A percentile compares a stretch with the other conserved stretches of the same genome.
phyloP scores from a whole-genome alignment of 2,329 filamentous ascomycete species.

The Cryphonectria radicalis region DNA sequence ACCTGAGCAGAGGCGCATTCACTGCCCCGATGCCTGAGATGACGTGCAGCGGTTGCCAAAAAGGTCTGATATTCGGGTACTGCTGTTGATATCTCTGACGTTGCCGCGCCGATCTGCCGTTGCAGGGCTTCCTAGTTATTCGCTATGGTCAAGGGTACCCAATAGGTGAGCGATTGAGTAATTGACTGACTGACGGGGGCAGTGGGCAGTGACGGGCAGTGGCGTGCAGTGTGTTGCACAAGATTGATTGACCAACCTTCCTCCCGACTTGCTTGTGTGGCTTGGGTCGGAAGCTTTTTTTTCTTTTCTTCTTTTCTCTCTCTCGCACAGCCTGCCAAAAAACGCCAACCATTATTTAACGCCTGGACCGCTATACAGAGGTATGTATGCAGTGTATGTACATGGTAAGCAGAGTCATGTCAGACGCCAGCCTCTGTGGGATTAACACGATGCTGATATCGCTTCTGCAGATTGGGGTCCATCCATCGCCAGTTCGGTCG shows the following conservation, averaged over 20 bases:
- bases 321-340: background rate
- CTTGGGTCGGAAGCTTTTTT: background rate
- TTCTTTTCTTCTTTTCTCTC: too few relatives aligned
- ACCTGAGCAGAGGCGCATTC: background rate
- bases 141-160: background rate
- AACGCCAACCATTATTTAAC: background rate
- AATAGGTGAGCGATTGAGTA: background rate
- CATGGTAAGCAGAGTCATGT: background rate
- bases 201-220: background rate
- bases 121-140: conserved; percentile 2
- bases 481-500: background rate
- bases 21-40: conserved; percentile 4
- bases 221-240: background rate
- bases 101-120: conserved; percentile 4
- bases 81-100: background rate
- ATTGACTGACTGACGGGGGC: background rate
- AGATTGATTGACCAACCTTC: background rate
- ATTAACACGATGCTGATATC: background rate
- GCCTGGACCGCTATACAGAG: background rate
- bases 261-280: background rate
- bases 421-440: background rate
- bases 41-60: conserved; percentile 3
- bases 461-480: background rate
- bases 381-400: background rate
- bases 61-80: background rate